Evolutionary conservation across 805 yeast genomes (phyloP), one percentile per base, ranked within the genome.

Genomic region (Saccharomycopsis sp.): DNA sequence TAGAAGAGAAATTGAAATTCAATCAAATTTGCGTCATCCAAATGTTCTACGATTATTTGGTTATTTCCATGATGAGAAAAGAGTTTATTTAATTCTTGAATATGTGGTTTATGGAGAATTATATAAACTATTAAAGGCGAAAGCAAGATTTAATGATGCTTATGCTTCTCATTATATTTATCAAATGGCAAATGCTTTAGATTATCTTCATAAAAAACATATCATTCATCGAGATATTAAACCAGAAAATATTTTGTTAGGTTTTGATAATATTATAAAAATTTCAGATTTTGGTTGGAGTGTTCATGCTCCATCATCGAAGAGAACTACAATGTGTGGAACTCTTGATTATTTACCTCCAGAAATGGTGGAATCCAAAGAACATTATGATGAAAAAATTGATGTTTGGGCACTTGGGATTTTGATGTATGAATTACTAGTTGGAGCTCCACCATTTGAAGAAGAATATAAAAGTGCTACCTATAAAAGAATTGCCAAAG

Each of bases 281-380:
- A 68, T 89, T 29, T 80, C 95, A 15, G 98, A 89, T 60, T 89
- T 92, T 57, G 98, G 98, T 12, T 89, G 96, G 96, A 81, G 94
- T 41, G 89, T 88, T 2, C 76, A 76, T 49, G 70, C 82, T 0
- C 74, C 75, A 1, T 61, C 70, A 0, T 61, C 67, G 0, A 70
- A 73, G 47, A 64, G 96, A 52, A 67, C 76, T 13, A 89, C 97
- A 0, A 72, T 92, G 64, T 92, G 97, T 60, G 97, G 98, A 0
- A 92, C 98, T 0, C 64, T 89, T 31, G 97, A 92, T 59, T 89
- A 89, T 52, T 61, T 92, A 13, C 94, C 97, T 0, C 98, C 98
- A 5, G 98, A 89, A 60, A 79, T 92, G 82, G 84, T 89, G 5
- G 92, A 81, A 46, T 77, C 83, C 1, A 76, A 72, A 50, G 82